phyloP scores from a whole-genome alignment of 148 eudicot species.

The Hydrangea macrophylla region DNA sequence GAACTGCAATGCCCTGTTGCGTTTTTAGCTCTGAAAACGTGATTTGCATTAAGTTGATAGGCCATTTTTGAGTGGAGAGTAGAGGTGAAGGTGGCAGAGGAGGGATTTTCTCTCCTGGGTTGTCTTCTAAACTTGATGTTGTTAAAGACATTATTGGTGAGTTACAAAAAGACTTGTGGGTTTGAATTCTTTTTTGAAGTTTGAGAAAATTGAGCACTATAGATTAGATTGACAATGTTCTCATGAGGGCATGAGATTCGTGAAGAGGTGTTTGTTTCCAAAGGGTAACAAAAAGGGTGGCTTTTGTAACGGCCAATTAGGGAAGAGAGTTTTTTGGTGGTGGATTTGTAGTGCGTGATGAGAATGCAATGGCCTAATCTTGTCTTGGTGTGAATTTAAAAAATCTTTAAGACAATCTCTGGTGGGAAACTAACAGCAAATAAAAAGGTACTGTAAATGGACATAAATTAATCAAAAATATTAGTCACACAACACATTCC shows the following conservation, averaged over 20 bases:
- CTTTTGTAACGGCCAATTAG: slow-evolving; percentile 22
- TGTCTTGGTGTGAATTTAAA: not conserved
- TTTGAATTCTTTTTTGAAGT: not conserved
- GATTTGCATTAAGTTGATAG: slow-evolving; percentile 6
- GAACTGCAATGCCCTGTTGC: slow-evolving; percentile 52
- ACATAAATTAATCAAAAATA: not conserved
- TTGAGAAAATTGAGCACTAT: slow-evolving; percentile 1
- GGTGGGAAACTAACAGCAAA: not conserved
- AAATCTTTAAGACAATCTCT: not conserved
- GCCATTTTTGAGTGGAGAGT: slow-evolving; percentile 14
- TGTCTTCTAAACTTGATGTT: slow-evolving; percentile 2
- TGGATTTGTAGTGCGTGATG: slow-evolving; percentile 30
- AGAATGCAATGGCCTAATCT: slow-evolving; percentile 10
- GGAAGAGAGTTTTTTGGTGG: slow-evolving; percentile 17
- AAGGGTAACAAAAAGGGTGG: not conserved
- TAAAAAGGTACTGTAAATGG: not conserved
- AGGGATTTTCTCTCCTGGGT: slow-evolving; percentile 11
- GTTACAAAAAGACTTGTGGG: slow-evolving; percentile 3
- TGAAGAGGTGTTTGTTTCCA: slow-evolving; percentile 17
- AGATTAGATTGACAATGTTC: slow-evolving; percentile 19
- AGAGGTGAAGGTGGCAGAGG: slow-evolving; percentile 10
- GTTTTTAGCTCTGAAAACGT: slow-evolving; percentile 43
- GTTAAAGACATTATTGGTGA: slow-evolving; percentile 11
- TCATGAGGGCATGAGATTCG: slow-evolving; percentile 33
- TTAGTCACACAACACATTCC: not conserved